Evolutionary conservation across 2,329 filamentous ascomycete species (phyloP), one percentile per base, ranked within the genome.

Genomic region (Hymenoscyphus albidus): DNA sequence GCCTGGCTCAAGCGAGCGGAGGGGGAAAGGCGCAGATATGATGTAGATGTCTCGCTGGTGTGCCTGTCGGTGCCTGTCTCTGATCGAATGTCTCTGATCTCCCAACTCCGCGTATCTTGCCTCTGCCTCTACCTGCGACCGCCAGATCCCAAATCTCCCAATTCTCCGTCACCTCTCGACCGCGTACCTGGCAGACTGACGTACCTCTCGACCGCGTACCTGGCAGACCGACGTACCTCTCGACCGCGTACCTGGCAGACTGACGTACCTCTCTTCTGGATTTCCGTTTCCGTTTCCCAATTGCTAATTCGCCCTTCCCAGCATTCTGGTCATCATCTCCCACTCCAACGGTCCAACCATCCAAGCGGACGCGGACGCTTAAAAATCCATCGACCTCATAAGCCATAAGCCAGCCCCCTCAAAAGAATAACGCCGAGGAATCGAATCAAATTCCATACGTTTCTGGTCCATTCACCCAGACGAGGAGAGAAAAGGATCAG

Each of bases 81-180:
- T 51, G 44, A 51, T 51, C 44, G n/a, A 6, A 51, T 51, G 18
- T 51, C 44, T 51, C 44, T 51, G 44, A 51, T 51, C 44, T 51
- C 35, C 44, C 44, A 51, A 22, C n/a, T 51, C 44, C 22, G 44
- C 44, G 22, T 22, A 51, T 51, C 44, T 51, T 51, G 44, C 18
- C 9, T 10, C 9, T 35, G 35, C 35, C 9, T 35, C 3, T 51
- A 22, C 44, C 44, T 22, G 44, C 44, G 44, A 51, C 44, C n/a
- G 44, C n/a, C 44, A 51, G 44, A 51, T 27, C 27, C 27, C 27
- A 27, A 27, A 27, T 22, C 44, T 18, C n/a, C 44, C 14, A 16
- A 51, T 4, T 51, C 18, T 16, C 18, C 44, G 42, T 44, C 42
- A 27, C 42, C 6, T 14, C 18, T 48, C 42, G 10, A 14, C 6